Evolutionary conservation across 2,329 filamentous ascomycete species (phyloP), one percentile per base, ranked within the genome.

Genomic region (Thielaviopsis ethacetica): DNA sequence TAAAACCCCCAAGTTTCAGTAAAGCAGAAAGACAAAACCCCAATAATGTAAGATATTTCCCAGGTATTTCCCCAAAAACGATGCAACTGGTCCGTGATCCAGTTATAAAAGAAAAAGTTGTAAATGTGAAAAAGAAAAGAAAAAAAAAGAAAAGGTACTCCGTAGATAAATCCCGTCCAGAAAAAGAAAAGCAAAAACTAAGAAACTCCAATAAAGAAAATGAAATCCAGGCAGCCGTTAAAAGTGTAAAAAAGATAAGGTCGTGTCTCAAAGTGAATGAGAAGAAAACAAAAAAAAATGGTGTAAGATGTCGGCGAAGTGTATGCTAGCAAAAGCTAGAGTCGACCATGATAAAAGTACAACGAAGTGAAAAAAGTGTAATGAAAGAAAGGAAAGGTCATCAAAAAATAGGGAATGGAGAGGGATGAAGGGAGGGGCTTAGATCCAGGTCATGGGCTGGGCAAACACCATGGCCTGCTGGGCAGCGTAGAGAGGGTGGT

Each of bases 261-360:
- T 34, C 15, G 10, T 49, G 49, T 38, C 41, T 26, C 24, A 53
- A 30, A 12, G 17, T 30, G n/a, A 50, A 26, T 6, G 52, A 24
- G 19, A 15, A 58, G n/a, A n/a, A 54, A 44, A 54, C 5, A 24
- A 34, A 58, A 47, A 44, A 54, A 54, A 41, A n/a, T 54, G 57
- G 53, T 57, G 47, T 19, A 51, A 27, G 19, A 0, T 57, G 52
- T 19, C 21, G 52, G 52, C 15, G 9, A 26, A 19, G 13, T 27
- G 24, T 19, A 38, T 4, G n/a, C 41, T 26, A 56, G 38, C 21
- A 1, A 34, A 34, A 15, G 12, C 12, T 54, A 52, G 27, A 26
- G 26, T 27, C 15, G 7, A 30, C 21, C 24, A 27, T 50, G 22
- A 26, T 24, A 59, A 54, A 58, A 56, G 44, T 53, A 53, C 24